These are phyloP conservation scores for Grigorovia jiainica DNA, from an alignment of 805 yeast genomes.

Conservation along the genomic window DNA sequence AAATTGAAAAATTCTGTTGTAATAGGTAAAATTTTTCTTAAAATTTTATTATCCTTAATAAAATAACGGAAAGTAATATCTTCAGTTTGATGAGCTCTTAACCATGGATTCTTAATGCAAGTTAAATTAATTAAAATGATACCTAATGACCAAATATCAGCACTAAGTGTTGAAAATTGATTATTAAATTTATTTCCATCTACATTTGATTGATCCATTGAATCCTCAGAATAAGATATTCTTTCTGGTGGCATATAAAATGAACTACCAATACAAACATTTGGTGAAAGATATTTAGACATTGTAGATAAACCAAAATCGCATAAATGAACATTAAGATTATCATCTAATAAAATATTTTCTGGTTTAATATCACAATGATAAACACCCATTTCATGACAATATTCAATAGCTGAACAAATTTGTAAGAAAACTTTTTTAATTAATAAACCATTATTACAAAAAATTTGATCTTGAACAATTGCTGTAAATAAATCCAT, in stretches of 20 bases:
- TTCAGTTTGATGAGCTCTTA: conserved; percentile 55
- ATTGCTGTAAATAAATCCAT: conserved; percentile 85
- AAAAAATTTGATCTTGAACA: conserved; percentile 60
- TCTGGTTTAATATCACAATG: conserved; percentile 97
- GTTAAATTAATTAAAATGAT: conserved; percentile 71
- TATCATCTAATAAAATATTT: conserved; percentile 66
- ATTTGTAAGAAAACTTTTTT: conserved; percentile 64
- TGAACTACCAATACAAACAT: conserved; percentile 76
- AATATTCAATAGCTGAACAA: conserved; percentile 71
- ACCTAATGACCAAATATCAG: conserved; percentile 84
- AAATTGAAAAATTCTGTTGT: conserved; percentile 51
- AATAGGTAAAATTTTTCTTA: conserved; percentile 65
- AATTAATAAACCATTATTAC: conserved; percentile 39
- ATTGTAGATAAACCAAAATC: conserved; percentile 88
- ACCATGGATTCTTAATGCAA: conserved; percentile 87
- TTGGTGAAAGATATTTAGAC: conserved; percentile 47
- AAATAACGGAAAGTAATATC: conserved; percentile 61
- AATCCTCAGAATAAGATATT: conserved; percentile 21
- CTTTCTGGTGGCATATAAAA: conserved; percentile 94
- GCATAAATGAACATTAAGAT: conserved; percentile 48
- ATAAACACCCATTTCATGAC: conserved; percentile 76
- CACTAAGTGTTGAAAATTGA: conserved; percentile 52
- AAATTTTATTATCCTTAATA: conserved; percentile 43
- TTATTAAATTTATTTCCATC: background rate
- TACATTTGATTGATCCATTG: background rate